These are phyloP conservation scores for Kalanchoe fedtschenkoi DNA, from an alignment of 164 flowering plant species.

Conservation along the genomic window DNA sequence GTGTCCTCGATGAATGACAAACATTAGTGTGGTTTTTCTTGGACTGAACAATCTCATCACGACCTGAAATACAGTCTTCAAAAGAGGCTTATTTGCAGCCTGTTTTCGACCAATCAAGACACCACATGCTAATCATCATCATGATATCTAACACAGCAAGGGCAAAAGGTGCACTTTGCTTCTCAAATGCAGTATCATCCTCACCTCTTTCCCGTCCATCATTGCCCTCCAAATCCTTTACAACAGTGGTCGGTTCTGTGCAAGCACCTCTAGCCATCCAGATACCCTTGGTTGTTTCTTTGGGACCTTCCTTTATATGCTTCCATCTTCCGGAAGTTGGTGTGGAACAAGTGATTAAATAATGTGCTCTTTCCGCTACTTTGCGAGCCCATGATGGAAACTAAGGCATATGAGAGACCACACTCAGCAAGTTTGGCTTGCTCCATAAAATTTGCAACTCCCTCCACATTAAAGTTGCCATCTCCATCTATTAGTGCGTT, in stretches of 20 bases:
- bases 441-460: conserved; percentile 56
- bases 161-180: conserved; percentile 94
- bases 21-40: conserved; percentile 83
- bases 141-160: conserved; percentile 96
- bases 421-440: conserved; percentile 65
- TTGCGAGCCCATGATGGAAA: conserved; percentile 97
- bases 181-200: conserved; percentile 98
- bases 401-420: conserved; percentile 94
- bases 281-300: conserved; percentile 91
- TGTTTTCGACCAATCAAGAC: conserved; percentile 98
- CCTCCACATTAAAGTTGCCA: conserved; percentile 61
- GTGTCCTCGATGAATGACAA: conserved; percentile 92
- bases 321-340: conserved; percentile 94
- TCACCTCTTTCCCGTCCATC: conserved; percentile 98
- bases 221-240: conserved; percentile 96
- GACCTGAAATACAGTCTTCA: conserved; percentile 96
- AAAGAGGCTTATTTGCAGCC: too few relatives aligned
- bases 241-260: conserved; percentile 75
- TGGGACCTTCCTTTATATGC: conserved; percentile 89
- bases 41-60: conserved; percentile 98
- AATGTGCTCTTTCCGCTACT: conserved; percentile 98
- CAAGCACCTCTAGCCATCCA: conserved; percentile 81
- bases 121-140: conserved; percentile 99
- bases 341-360: conserved; percentile 61
- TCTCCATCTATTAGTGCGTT: conserved; percentile 89